Conservation (phyloP, 495 filamentous ascomycete species). For the Tetracladium marchalianum region DNA sequence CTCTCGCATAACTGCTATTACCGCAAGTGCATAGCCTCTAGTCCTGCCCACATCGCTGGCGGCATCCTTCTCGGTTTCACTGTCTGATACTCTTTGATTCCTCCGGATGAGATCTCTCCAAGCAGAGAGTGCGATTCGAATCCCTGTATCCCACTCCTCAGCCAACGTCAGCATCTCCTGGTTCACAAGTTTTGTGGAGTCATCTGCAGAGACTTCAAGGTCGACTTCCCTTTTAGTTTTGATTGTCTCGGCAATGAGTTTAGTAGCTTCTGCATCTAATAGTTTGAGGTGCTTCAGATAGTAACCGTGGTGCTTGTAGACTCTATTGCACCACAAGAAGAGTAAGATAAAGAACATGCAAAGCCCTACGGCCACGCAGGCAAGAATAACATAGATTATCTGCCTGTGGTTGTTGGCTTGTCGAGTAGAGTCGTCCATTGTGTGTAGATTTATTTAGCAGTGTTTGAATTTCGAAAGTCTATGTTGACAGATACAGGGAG, state of each 20-base stretch:
- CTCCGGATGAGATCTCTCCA: slow-evolving; percentile 8
- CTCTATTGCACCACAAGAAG: not conserved
- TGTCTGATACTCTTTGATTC: not conserved
- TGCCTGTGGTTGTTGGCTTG: too few species aligned
- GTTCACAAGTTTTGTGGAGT: not conserved
- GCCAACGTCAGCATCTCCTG: not conserved
- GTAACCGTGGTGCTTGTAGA: not conserved
- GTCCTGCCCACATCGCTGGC: too few species aligned
- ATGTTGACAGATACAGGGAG: too few species aligned
- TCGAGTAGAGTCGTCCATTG: too few species aligned
- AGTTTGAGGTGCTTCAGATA: slow-evolving; percentile 4
- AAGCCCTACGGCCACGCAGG: too few species aligned
- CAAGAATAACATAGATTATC: too few species aligned
- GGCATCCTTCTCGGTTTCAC: not conserved
- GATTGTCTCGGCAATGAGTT: slow-evolving; percentile 1
- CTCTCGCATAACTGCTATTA: slow-evolving; percentile 8
- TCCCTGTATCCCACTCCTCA: slow-evolving; percentile 5
- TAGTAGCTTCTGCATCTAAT: slow-evolving; percentile 4
- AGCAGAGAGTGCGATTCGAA: slow-evolving; percentile 3
- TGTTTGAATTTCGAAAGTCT: too few species aligned
- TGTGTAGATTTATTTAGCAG: too few species aligned
- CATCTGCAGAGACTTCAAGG: not conserved
- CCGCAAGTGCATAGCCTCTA: not conserved
- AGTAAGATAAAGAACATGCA: too few species aligned
- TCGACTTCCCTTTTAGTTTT: not conserved